Base-by-base conservation (phyloP, 2,329 filamentous ascomycete genomes). In the Fusarium gaditjirri region DNA sequence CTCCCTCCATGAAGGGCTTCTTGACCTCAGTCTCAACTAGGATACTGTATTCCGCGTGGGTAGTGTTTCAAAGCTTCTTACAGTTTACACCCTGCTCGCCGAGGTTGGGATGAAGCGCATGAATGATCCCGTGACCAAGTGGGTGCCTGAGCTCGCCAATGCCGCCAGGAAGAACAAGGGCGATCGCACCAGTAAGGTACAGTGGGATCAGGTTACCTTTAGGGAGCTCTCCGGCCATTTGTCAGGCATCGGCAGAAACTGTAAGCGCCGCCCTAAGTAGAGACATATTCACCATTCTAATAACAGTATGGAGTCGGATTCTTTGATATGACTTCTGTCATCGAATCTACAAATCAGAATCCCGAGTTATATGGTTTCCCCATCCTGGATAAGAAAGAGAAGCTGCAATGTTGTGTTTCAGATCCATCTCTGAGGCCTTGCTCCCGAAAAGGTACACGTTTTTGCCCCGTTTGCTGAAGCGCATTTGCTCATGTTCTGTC, bases 91-190 rank as follows among this genome's bases (percentile, higher is more conserved):
- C 2, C 25, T 68, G 0, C 42, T 68, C 6, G 43, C 39, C 1
- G 50, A 67, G 17, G 59, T 61, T 3, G 65, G 64, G 7, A 52
- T 62, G 50, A 43, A 56, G 10, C 25, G 10, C 14, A 63, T 68
- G 29, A 35, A 36, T 11, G 65, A 68, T 11, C 57, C 57, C 0
- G 64, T 68, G 2, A 68, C 64, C 0, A 68, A 57, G 53, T 68
- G 64, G 65, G 35, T 68, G 2, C 65, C 63, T 41, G 65, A 68
- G 7, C 50, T 68, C 17, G 64, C 57, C 6, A 25, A 9, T 17
- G 64, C 27, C 0, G 49, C 50, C 3, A 50, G 50, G 21, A 61
- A 56, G 6, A 17, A n/a, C 11, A 49, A 39, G 0, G 44, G 33
- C 2, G 43, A 56, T 12, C 17, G 10, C 8, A 35, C 31, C 11